A percentile compares a stretch with the other conserved stretches of the same genome.
These are phyloP conservation scores for Globisporangium canariense DNA, from an alignment of 352 stramenopile species.

Conservation along the genomic window DNA sequence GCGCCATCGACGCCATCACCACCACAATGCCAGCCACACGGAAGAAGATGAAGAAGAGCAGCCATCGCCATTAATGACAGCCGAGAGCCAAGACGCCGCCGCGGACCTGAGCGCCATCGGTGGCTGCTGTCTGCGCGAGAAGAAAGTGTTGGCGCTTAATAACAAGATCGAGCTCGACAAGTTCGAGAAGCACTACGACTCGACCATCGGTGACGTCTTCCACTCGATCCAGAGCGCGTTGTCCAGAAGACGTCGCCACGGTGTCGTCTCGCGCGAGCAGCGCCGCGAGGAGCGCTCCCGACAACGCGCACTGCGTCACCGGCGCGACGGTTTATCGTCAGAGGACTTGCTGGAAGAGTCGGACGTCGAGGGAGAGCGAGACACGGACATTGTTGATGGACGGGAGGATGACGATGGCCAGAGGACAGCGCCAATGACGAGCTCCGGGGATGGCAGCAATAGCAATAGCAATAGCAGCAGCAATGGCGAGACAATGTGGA, in stretches of 20 bases:
- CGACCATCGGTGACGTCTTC: conserved; percentile 57
- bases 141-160: conserved; percentile 55
- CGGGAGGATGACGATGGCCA: conserved; percentile 22
- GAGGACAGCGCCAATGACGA: conserved; percentile 22
- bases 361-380: background rate
- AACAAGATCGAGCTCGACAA: conserved; percentile 43
- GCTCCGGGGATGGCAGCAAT: conserved; percentile 31
- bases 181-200: conserved; percentile 64
- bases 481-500: conserved; percentile 47
- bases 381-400: background rate
- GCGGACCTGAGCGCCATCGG: background rate
- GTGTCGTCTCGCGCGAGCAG: conserved; percentile 1
- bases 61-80: background rate
- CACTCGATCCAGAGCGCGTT: conserved; percentile 41
- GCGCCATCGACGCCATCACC: background rate
- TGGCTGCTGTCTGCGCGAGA: conserved; percentile 44
- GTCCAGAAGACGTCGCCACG: conserved; percentile 11
- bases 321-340: background rate
- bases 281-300: background rate
- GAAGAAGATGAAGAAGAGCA: conserved; percentile 15
- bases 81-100: background rate
- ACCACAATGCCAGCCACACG: conserved; percentile 9
- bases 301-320: background rate
- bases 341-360: background rate
- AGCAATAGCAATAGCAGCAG: conserved; percentile 29